Evolutionary conservation across 805 yeast species (phyloP).

Genomic region (Ogataea salicorniae): DNA sequence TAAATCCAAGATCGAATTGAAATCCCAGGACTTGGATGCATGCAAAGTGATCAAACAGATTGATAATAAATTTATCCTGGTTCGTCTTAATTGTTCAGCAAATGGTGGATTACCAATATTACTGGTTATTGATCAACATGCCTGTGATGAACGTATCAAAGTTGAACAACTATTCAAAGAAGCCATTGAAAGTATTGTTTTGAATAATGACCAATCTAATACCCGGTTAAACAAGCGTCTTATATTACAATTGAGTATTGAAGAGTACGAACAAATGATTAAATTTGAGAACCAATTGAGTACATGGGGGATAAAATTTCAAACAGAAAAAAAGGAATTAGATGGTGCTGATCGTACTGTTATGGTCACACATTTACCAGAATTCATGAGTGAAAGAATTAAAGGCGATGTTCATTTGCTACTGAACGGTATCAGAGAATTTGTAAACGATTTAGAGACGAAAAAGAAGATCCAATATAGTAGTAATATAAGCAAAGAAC

Average conservation of each 20-base stretch:
- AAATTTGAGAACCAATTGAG: conserved; percentile 27
- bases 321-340: neutral
- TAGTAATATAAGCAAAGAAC: neutral
- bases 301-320: conserved; percentile 41
- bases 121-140: conserved; percentile 72
- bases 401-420: conserved; percentile 26
- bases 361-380: conserved; percentile 40
- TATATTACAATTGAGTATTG: conserved; percentile 19
- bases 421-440: conserved; percentile 37
- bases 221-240: conserved; percentile 7
- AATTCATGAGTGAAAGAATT: conserved; percentile 27
- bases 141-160: conserved; percentile 70
- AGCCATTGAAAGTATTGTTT: conserved; percentile 27
- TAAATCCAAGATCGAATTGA: conserved; percentile 10
- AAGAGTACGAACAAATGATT: conserved; percentile 31
- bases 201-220: neutral
- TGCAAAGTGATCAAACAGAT: conserved; percentile 49
- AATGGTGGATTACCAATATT: conserved; percentile 15
- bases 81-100: conserved; percentile 18
- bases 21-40: conserved; percentile 17
- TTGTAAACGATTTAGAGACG: conserved; percentile 37
- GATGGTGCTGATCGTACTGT: conserved; percentile 6
- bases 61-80: conserved; percentile 58
- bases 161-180: conserved; percentile 48
- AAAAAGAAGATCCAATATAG: conserved; percentile 22